These are phyloP conservation scores for Sclerotinia nivalis DNA, from an alignment of 2,329 filamentous ascomycete genomes.

Conservation along the genomic window DNA sequence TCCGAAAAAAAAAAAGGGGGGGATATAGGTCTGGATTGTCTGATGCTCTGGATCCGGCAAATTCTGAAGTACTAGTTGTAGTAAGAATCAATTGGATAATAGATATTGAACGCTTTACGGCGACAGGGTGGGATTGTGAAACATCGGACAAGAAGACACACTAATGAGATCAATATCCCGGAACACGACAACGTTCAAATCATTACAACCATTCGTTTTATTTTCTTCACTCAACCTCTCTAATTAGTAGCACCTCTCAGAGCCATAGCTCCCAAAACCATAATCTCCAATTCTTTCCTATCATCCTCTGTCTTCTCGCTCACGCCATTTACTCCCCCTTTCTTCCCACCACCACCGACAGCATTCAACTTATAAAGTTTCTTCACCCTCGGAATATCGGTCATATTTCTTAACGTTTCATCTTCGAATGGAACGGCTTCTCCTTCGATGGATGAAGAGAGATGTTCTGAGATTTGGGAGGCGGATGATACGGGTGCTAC, in stretches of 20 bases:
- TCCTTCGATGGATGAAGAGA: slow-evolving; percentile 63
- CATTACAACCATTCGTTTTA: neutral
- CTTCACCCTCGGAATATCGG: slow-evolving; percentile 68
- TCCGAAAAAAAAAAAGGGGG: too few relatives aligned
- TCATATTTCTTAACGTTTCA: slow-evolving; percentile 55
- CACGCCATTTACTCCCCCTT: neutral
- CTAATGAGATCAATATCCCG: neutral
- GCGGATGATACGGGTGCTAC: slow-evolving; percentile 58
- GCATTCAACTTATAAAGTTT: slow-evolving; percentile 86
- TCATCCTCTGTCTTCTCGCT: slow-evolving; percentile 41
- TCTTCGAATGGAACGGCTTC: slow-evolving; percentile 61
- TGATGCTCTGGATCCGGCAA: too few relatives aligned
- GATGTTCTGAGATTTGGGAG: slow-evolving; percentile 57
- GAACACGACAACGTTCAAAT: too few relatives aligned
- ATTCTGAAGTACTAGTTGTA: neutral
- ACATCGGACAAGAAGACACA: neutral
- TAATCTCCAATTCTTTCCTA: slow-evolving; percentile 62
- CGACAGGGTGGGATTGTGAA: neutral
- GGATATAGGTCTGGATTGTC: too few relatives aligned
- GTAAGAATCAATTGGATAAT: neutral
- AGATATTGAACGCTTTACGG: neutral
- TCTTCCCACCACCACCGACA: slow-evolving; percentile 38
- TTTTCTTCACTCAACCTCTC: neutral
- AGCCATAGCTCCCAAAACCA: slow-evolving; percentile 76
- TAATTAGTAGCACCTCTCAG: slow-evolving; percentile 56